A percentile compares a stretch with the other conserved stretches of the same genome.
Conservation (phyloP, 805 yeast species). For the Maudiozyma bulderi region DNA sequence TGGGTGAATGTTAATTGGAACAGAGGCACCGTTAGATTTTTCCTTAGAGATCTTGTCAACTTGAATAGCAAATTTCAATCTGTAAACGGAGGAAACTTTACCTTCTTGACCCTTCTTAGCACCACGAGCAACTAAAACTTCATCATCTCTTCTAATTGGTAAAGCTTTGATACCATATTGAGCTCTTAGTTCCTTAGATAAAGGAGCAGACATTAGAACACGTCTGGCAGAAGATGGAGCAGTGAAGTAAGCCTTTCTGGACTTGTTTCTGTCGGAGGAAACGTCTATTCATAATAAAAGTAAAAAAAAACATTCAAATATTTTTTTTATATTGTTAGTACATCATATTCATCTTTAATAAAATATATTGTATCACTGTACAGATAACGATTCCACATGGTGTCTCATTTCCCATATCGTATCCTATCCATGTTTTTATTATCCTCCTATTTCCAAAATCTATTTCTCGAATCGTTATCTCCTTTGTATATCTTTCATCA, state of each 20-base stretch:
- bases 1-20: slow-evolving; percentile 95
- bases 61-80: slow-evolving; percentile 93
- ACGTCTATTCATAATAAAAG: slow-evolving; percentile 47
- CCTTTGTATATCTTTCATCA: background rate
- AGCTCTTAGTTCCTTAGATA: slow-evolving; percentile 96
- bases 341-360: background rate
- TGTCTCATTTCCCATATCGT: background rate
- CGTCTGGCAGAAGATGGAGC: slow-evolving; percentile 96
- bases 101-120: slow-evolving; percentile 99
- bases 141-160: slow-evolving; percentile 96
- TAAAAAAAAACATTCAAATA: slow-evolving; percentile 11
- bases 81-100: slow-evolving; percentile 92
- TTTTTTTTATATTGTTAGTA: background rate
- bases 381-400: background rate
- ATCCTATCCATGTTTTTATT: background rate
- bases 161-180: slow-evolving; percentile 90
- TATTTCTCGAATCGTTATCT: background rate
- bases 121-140: slow-evolving; percentile 93
- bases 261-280: slow-evolving; percentile 96
- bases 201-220: slow-evolving; percentile 90
- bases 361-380: background rate
- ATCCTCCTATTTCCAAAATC: background rate
- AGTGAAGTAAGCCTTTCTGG: slow-evolving; percentile 98
- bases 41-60: slow-evolving; percentile 94
- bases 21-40: slow-evolving; percentile 94